Percentiles rank a stretch among this genome's conserved stretches.
Evolutionary conservation across 1,284 basidiomycete genomes (phyloP).

Genomic region (Sporisorium exsertum): DNA sequence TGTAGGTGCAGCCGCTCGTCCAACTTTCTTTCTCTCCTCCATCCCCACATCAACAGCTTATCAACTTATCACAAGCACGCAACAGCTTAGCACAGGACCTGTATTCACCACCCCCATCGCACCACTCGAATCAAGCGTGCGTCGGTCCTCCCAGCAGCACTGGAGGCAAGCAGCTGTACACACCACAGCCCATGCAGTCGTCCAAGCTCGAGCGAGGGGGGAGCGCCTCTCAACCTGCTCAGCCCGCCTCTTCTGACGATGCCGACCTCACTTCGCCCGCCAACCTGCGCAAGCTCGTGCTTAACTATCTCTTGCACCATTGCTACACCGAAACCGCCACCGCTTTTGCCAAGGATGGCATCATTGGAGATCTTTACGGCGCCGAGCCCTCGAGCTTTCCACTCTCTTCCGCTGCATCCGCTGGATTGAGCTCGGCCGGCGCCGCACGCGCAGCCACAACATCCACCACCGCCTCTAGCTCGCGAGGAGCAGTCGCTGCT

Average conservation of each 20-base stretch:
- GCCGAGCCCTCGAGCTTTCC: slow-evolving; percentile 11
- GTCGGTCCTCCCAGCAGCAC: neutral
- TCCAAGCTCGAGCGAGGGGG: slow-evolving; percentile 20
- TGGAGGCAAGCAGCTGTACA: neutral
- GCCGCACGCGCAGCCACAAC: slow-evolving; percentile 1
- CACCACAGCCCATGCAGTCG: slow-evolving; percentile 25
- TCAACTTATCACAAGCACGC: no score
- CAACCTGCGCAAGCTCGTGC: slow-evolving; percentile 74
- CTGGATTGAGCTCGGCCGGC: slow-evolving; percentile 6
- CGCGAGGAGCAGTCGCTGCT: slow-evolving; percentile 2
- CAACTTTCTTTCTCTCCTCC: neutral
- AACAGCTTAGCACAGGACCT: no score
- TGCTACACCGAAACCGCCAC: slow-evolving; percentile 79
- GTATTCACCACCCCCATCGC: neutral
- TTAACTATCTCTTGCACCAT: slow-evolving; percentile 82
- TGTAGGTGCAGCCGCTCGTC: neutral
- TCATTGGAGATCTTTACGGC: slow-evolving; percentile 41
- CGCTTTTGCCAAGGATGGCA: slow-evolving; percentile 78
- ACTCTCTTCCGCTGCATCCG: slow-evolving; percentile 9
- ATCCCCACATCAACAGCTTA: neutral
- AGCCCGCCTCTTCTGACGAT: slow-evolving; percentile 30
- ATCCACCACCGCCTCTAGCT: slow-evolving; percentile 9
- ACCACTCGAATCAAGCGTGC: neutral
- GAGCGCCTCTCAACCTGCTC: slow-evolving; percentile 15
- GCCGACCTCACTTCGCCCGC: slow-evolving; percentile 48